Conservation (phyloP, 495 filamentous ascomycete genomes). For the Aspergillus taichungensis region DNA sequence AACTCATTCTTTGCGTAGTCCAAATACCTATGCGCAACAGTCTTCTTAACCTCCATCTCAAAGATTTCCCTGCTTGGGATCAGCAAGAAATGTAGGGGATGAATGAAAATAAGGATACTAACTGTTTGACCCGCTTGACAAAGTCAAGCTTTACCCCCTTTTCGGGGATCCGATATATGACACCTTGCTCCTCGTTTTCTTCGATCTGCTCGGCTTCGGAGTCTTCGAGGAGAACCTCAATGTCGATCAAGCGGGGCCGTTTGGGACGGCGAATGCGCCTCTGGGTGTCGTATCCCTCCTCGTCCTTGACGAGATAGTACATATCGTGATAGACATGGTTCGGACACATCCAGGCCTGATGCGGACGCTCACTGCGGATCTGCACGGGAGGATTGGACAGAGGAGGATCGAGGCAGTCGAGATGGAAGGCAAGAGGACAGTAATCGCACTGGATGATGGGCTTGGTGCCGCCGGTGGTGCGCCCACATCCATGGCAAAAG, state of each 20-base stretch:
- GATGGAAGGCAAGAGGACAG: conserved; percentile 74
- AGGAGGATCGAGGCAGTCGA: conserved; percentile 86
- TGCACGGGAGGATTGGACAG: conserved; percentile 62
- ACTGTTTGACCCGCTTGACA: conserved; percentile 30
- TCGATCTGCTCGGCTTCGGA: conserved; percentile 46
- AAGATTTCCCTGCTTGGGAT: conserved; percentile 12
- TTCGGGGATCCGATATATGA: conserved; percentile 59
- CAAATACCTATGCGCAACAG: conserved; percentile 12
- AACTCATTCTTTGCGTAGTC: conserved; percentile 16
- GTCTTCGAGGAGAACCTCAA: conserved; percentile 53
- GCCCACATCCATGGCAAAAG: conserved; percentile 62
- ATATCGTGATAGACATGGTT: conserved; percentile 65
- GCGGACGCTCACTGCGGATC: conserved; percentile 30
- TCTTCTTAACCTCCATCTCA: conserved; percentile 9
- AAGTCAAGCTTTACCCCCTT: conserved; percentile 76
- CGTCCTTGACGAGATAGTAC: conserved; percentile 27
- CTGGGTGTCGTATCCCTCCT: conserved; percentile 40
- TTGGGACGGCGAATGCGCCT: conserved; percentile 48
- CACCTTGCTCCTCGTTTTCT: conserved; percentile 44
- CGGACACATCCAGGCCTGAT: conserved; percentile 79
- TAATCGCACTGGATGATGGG: conserved; percentile 74
- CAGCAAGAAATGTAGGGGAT: conserved; percentile 3
- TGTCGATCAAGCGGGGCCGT: conserved; percentile 63
- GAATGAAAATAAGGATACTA: conserved; percentile 6
- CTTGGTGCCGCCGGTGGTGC: conserved; percentile 43